Conservation (phyloP, 495 filamentous ascomycete genomes). For the Xylaria venustula region DNA sequence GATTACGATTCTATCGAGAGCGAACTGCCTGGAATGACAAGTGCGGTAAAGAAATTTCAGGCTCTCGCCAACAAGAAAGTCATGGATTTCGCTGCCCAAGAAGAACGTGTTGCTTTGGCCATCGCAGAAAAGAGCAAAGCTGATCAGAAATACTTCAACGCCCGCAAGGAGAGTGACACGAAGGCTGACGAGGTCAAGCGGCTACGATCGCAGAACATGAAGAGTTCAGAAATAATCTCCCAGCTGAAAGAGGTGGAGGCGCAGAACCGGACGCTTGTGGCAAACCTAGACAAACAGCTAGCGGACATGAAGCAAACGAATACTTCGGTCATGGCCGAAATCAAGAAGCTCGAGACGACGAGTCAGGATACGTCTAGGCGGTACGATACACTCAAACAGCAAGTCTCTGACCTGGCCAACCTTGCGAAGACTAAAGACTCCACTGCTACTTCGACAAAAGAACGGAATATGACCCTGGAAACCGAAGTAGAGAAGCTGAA, state of each 20-base stretch:
- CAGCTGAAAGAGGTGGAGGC: constrained; percentile 88
- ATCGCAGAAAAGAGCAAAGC: constrained; percentile 91
- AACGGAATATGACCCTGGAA: constrained; percentile 60
- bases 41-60: constrained; percentile 81
- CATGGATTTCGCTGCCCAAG: constrained; percentile 65
- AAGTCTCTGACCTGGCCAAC: constrained; percentile 72
- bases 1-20: constrained; percentile 80
- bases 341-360: constrained; percentile 68
- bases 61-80: constrained; percentile 83
- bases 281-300: constrained; percentile 86
- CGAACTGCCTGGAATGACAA: constrained; percentile 82
- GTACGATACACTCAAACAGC: constrained; percentile 69
- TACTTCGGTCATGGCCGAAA: constrained; percentile 61
- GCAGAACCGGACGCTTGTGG: constrained; percentile 57
- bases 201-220: constrained; percentile 75
- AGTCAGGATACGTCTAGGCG: constrained; percentile 64
- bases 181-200: constrained; percentile 73
- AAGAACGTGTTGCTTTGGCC: constrained; percentile 74
- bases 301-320: constrained; percentile 77
- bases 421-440: constrained; percentile 72
- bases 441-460: constrained; percentile 56
- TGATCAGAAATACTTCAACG: constrained; percentile 94
- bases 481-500: constrained; percentile 70
- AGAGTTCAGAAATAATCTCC: constrained; percentile 89
- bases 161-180: constrained; percentile 89